Evolutionary conservation across 768 basidiomycete genomes (phyloP).

Genomic region (Rhizopogon roseolus): DNA sequence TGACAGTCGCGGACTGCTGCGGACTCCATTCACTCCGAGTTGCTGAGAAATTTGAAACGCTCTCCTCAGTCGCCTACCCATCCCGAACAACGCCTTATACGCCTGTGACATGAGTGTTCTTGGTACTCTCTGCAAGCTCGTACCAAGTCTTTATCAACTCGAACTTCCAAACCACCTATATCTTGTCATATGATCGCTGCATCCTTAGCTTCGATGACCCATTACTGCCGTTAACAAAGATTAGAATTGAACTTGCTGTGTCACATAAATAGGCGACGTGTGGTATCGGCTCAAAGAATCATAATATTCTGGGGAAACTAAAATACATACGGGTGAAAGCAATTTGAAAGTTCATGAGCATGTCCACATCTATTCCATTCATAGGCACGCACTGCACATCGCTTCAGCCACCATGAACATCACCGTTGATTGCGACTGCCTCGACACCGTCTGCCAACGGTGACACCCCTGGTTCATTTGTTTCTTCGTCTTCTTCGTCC

Average conservation of each 20-base stretch:
- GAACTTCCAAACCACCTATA: too few relatives aligned
- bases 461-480: constrained; percentile 19
- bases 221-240: neutral
- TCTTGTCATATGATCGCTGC: too few relatives aligned
- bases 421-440: constrained; percentile 15
- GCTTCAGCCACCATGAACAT: constrained; percentile 12
- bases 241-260: neutral
- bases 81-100: too few relatives aligned
- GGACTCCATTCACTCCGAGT: too few relatives aligned
- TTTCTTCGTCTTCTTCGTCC: constrained; percentile 38
- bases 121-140: too few relatives aligned
- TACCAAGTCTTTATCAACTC: too few relatives aligned
- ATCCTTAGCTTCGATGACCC: neutral
- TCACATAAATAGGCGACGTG: too few relatives aligned
- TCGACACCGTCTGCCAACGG: neutral
- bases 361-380: neutral
- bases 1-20: too few relatives aligned
- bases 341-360: neutral
- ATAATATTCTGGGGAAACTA: neutral
- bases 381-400: neutral
- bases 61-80: too few relatives aligned
- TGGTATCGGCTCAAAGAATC: neutral
- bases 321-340: constrained; percentile 1
- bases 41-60: too few relatives aligned
- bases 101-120: too few relatives aligned